A percentile compares a stretch with the other conserved stretches of the same genome.
Conservation (phyloP, 2,329 filamentous ascomycete species). For the Epichloe baconii region DNA sequence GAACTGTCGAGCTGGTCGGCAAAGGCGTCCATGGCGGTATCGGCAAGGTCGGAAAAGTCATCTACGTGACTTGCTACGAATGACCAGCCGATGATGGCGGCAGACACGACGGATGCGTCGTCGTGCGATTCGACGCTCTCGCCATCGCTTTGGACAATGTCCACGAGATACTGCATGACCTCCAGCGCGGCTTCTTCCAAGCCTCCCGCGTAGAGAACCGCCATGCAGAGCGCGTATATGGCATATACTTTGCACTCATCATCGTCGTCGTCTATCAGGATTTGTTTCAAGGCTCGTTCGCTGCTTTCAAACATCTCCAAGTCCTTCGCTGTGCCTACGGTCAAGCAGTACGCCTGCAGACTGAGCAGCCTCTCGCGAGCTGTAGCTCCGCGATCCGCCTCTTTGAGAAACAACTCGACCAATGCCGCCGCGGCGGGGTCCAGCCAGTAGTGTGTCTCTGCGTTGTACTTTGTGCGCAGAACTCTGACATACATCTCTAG, state of each 20-base stretch:
- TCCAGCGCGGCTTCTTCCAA: slow-evolving; percentile 54
- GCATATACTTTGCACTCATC: slow-evolving; percentile 53
- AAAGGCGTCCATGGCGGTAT: slow-evolving; percentile 64
- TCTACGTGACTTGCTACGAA: slow-evolving; percentile 68
- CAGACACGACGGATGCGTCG: slow-evolving; percentile 55
- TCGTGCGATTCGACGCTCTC: slow-evolving; percentile 58
- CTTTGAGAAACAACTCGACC: slow-evolving; percentile 54
- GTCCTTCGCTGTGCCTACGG: slow-evolving; percentile 55
- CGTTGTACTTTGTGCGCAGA: slow-evolving; percentile 34
- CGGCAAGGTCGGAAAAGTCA: slow-evolving; percentile 57
- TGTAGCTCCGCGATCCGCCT: slow-evolving; percentile 54
- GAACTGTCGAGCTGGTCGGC: slow-evolving; percentile 73
- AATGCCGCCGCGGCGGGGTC: slow-evolving; percentile 43
- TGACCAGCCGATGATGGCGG: slow-evolving; percentile 67
- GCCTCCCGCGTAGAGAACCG: slow-evolving; percentile 63
- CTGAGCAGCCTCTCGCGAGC: slow-evolving; percentile 57
- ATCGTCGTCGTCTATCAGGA: slow-evolving; percentile 43
- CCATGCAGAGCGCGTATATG: slow-evolving; percentile 61
- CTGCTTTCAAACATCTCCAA: slow-evolving; percentile 19
- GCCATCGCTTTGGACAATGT: slow-evolving; percentile 71
- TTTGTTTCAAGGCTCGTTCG: slow-evolving; percentile 19
- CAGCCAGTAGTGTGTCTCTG: slow-evolving; percentile 29
- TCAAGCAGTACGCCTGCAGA: slow-evolving; percentile 58
- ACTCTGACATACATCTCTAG: slow-evolving; percentile 28
- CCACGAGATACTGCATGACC: slow-evolving; percentile 60